phyloP scores from a whole-genome alignment of 257 asterid genomes.

The Penstemon newberryi region DNA sequence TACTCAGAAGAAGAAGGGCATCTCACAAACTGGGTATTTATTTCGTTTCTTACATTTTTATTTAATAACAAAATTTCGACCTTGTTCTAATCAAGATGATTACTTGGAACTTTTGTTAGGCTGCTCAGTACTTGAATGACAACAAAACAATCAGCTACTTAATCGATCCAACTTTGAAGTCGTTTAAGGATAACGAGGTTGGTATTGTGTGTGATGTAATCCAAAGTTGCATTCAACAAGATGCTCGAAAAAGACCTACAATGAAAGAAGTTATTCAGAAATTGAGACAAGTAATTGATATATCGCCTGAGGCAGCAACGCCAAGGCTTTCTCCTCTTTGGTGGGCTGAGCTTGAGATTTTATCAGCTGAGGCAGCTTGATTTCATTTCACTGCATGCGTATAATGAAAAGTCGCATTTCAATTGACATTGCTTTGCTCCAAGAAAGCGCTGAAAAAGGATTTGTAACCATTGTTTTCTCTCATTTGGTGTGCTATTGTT shows the following conservation, averaged over 20 bases:
- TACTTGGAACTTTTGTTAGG: constrained; percentile 41
- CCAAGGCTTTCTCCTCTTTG: constrained; percentile 93
- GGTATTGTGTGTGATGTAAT: constrained; percentile 63
- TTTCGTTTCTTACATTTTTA: neutral
- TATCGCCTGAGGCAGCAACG: constrained; percentile 79
- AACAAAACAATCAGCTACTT: constrained; percentile 33
- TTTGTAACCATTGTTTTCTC: constrained; percentile 18
- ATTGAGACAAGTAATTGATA: constrained; percentile 49
- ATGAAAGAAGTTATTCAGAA: constrained; percentile 59
- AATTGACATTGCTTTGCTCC: neutral
- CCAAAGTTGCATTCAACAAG: constrained; percentile 57
- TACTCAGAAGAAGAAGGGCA: constrained; percentile 60
- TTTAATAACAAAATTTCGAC: neutral
- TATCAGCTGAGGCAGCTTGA: constrained; percentile 82
- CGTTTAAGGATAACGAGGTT: constrained; percentile 62
- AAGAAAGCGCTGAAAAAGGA: constrained; percentile 20
- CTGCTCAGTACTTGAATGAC: constrained; percentile 51
- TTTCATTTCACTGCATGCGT: neutral
- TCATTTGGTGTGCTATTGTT: neutral
- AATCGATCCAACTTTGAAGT: constrained; percentile 67
- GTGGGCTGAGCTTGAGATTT: constrained; percentile 99
- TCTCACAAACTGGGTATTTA: constrained; percentile 61
- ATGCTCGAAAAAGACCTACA: constrained; percentile 59
- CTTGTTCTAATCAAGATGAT: neutral
- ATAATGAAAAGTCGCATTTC: constrained; percentile 23